Conservation (phyloP, 208 protist genomes). For the Strigomonas galati region DNA sequence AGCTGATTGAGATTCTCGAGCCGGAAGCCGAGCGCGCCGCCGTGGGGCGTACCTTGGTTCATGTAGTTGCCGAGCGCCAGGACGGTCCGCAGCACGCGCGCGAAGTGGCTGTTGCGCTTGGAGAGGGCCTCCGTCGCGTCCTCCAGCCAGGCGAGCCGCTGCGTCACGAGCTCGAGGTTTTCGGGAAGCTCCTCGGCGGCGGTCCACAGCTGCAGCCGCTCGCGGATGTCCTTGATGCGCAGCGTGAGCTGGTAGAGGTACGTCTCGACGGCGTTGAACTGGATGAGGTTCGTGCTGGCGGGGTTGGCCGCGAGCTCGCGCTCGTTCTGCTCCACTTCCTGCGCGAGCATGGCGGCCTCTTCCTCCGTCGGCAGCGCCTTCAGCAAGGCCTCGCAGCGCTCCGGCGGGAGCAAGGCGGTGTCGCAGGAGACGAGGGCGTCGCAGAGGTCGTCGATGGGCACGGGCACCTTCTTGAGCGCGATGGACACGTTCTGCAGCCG, state of each 20-base stretch:
- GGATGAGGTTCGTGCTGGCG: constrained; percentile 6
- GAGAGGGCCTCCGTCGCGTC: constrained; percentile 41
- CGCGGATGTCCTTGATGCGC: constrained; percentile 51
- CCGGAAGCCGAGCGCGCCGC: constrained; percentile 58
- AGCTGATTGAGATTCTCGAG: constrained; percentile 71
- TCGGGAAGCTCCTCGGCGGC: constrained; percentile 51
- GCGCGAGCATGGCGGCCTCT: constrained; percentile 41
- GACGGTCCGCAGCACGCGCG: constrained; percentile 44
- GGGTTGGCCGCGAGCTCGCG: neutral
- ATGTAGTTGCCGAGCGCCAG: constrained; percentile 71
- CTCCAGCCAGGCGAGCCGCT: constrained; percentile 47
- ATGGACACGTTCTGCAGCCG: constrained; percentile 78
- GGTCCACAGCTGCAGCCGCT: constrained; percentile 69
- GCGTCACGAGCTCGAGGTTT: constrained; percentile 28
- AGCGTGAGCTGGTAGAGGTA: constrained; percentile 54
- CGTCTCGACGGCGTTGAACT: constrained; percentile 62
- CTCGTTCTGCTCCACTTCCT: constrained; percentile 30
- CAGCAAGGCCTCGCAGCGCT: constrained; percentile 44
- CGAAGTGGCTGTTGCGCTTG: constrained; percentile 46
- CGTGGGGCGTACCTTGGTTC: constrained; percentile 64
- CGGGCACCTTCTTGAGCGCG: constrained; percentile 53
- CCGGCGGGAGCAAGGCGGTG: constrained; percentile 29
- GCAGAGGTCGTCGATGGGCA: constrained; percentile 46
- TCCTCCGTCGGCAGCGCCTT: constrained; percentile 43
- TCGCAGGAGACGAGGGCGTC: constrained; percentile 56